Evolutionary conservation across 129 eudicot species (phyloP).

Genomic region (Solidago caesia): DNA sequence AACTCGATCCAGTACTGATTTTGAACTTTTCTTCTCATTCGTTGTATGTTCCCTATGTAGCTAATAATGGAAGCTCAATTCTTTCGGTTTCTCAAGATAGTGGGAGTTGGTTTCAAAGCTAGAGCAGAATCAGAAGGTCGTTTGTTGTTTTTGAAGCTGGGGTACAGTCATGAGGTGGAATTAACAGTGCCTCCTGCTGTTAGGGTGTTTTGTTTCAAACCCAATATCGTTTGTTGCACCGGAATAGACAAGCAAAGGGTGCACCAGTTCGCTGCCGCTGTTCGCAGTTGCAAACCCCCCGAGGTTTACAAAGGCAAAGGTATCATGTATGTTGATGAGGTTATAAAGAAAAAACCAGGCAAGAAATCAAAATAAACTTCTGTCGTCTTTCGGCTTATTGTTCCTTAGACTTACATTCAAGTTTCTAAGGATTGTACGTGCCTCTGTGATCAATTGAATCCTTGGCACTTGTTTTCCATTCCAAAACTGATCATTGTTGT

Average conservation of each 20-base stretch:
- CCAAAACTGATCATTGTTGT: too few species aligned
- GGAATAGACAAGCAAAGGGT: conserved; percentile 45
- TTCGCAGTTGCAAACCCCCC: conserved; percentile 44
- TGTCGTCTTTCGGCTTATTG: too few species aligned
- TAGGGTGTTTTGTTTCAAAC: conserved; percentile 42
- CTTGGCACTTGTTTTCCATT: too few species aligned
- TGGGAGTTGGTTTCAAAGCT: conserved; percentile 50
- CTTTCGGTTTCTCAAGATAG: conserved; percentile 45
- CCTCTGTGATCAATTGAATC: too few species aligned
- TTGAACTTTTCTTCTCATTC: too few species aligned
- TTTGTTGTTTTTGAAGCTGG: conserved; percentile 37
- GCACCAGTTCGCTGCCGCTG: conserved; percentile 46
- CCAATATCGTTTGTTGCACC: conserved; percentile 42
- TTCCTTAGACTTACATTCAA: too few species aligned
- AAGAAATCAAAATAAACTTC: conserved; percentile 35
- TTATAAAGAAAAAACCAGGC: conserved; percentile 45
- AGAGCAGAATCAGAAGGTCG: conserved; percentile 49
- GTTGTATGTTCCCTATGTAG: background rate
- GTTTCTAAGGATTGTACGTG: too few species aligned
- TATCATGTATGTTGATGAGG: conserved; percentile 44
- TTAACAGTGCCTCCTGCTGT: conserved; percentile 42
- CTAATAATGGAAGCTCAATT: conserved; percentile 43
- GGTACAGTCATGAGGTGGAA: conserved; percentile 47
- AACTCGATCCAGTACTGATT: too few species aligned
- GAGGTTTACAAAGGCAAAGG: conserved; percentile 50